Conservation (phyloP, 352 stramenopile species). For the Pythium monospermum region DNA sequence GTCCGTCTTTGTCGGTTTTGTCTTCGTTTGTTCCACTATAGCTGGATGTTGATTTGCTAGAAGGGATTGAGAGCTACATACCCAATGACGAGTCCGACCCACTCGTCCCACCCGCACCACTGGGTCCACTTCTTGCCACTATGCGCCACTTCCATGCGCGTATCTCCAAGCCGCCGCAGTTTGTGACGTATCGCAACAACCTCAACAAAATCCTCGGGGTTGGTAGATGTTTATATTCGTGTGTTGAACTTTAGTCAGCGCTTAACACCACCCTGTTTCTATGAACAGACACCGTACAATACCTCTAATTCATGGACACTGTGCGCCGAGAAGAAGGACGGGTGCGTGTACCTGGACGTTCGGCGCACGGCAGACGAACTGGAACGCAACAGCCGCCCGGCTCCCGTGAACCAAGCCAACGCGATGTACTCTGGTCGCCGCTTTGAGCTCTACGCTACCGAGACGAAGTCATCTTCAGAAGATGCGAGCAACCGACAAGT, state of each 20-base stretch:
- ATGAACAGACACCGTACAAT: constrained; percentile 67
- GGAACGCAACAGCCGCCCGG: constrained; percentile 22
- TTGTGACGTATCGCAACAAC: constrained; percentile 78
- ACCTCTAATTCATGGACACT: constrained; percentile 68
- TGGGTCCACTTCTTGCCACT: constrained; percentile 41
- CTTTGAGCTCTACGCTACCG: constrained; percentile 61
- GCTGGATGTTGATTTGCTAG: constrained; percentile 52
- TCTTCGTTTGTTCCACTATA: too few relatives aligned
- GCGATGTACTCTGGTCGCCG: constrained; percentile 64
- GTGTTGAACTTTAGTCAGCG: background rate
- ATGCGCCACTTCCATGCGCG: constrained; percentile 40
- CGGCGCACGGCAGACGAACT: constrained; percentile 41
- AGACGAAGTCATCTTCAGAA: constrained; percentile 1
- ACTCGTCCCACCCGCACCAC: constrained; percentile 34
- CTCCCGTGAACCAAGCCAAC: constrained; percentile 44
- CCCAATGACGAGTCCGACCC: constrained; percentile 50
- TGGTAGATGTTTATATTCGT: constrained; percentile 7
- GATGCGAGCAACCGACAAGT: constrained; percentile 12
- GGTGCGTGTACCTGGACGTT: constrained; percentile 64
- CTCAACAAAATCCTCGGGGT: constrained; percentile 83
- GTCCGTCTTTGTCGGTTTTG: too few relatives aligned
- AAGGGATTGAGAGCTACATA: constrained; percentile 47
- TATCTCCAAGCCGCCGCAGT: constrained; percentile 27
- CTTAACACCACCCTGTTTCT: background rate
- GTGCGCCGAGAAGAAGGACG: constrained; percentile 41